Evolutionary conservation across 2,329 filamentous ascomycete species (phyloP), one percentile per base, ranked within the genome.

Genomic region (Cladosporium sp.): DNA sequence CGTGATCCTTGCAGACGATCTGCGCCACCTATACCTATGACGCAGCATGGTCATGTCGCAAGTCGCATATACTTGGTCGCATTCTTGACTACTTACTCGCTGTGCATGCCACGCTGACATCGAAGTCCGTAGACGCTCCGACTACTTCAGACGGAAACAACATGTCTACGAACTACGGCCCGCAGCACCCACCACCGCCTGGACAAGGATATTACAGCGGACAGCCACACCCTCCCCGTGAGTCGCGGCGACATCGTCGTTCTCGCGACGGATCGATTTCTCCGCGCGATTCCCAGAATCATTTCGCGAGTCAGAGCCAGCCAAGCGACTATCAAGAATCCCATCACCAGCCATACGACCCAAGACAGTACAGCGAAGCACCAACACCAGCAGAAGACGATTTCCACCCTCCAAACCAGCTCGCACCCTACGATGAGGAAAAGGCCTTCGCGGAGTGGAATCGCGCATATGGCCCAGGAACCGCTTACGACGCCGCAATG

Each of bases 401-500:
- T n/a, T 28, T 52, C 44, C 47, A 36, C 21, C 21, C 55, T 24
- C 55, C 59, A 10, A 57, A 66, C 51, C 58, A 61, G 24, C 59
- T 66, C 12, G 59, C 65, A n/a, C 65, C 65, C 6, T 66, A 66
- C 59, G 65, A 66, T 34, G 65, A 66, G 44, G 65, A 66, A 41
- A 66, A 66, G 28, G 65, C 65, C 24, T 66, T 49, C 21, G 65
- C 65, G 11, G 65, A 66, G 28, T 66, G 58, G 51, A 57, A 55
- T 36, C 65, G 65, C 65, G 65, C 41, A 34, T 61, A 66, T 30
- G 65, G 59, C 14, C 65, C 49, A 14, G 65, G 62, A 28, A 18
- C 58, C 7, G 34, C 57, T 21, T 34, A 57, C 28, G 21, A 30
- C 15, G 26, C 41, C 11, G 32, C 52, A 0, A 38, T 28, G 24